Evolutionary conservation across 225 moss, liverwort and hornwort species (phyloP), one percentile per base, ranked within the genome.

Genomic region (Bryoerythrophyllum caledonicum): DNA sequence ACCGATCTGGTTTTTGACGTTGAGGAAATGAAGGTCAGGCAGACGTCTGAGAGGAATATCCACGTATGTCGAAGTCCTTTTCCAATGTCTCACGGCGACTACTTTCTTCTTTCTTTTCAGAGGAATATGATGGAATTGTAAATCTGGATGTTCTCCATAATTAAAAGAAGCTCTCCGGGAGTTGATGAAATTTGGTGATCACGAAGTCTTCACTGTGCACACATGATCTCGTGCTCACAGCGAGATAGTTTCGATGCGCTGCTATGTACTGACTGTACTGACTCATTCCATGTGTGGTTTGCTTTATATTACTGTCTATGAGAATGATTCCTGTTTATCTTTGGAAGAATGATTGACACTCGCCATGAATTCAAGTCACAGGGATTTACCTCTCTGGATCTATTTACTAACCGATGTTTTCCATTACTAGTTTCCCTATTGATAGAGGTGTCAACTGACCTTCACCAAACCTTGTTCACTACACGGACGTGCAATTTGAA

Each of bases 11-110:
- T 24, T n/a, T 3, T 3, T 37, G 28, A 43, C 43, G 38, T 19
- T 44, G 67, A 67, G 48, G 19, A 65, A 17, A n/a, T 28, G 57
- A 63, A 68, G 44, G 11, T 21, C 54, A 21, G 38, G 79, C 37
- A 30, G 52, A 19, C 32, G 44, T 55, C 19, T 43, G 32, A 61
- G 51, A 72, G 48, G 54, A 25, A 27, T 17, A 24, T 61, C 7
- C 16, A 55, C 46, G 19, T 55, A 37, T 55, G 34, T 62, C 48
- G 24, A 27, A 28, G 7, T 43, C 43, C 30, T 8, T 43, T 19
- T 25, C 27, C 52, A 28, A 37, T 16, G 3, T 75, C 17, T 58
- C 7, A 7, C 10, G 2, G 66, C 27, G 24, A 46, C 34, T 61
- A 27, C 16, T 13, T 8, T 26, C 19, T 59, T 23, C 10, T 6